Base-by-base conservation (phyloP, 2,329 filamentous ascomycete genomes). In the Penicillium paneum region DNA sequence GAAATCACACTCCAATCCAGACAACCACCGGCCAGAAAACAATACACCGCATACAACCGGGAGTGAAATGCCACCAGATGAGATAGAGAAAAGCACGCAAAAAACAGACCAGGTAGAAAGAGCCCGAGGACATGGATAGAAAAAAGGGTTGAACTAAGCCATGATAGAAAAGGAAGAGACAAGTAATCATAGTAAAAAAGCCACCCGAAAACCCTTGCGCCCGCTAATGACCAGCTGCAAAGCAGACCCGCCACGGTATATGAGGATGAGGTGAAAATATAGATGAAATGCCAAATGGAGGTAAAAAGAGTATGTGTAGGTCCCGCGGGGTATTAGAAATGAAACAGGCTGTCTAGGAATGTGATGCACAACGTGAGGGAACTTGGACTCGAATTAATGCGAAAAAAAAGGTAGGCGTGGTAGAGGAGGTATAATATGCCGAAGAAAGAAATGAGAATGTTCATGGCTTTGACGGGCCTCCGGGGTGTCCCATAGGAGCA, bases 141-240 rank as follows among this genome's bases (percentile, higher is more conserved):
- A 29, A 54, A 55, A 52, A 28, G 48, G n/a, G 29, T 50, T 24
- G 42, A 13, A 38, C 19, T 52, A 60, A 55, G 56, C 57, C 56
- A 63, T 58, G 55, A 58, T 43, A 58, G 32, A 54, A 62, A 54
- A 51, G 59, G 53, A 50, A 38, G 38, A 32, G 26, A 38, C 39
- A 31, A 50, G 15, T 32, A 54, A 43, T 13, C 26, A 50, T 44
- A 50, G 39, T 55, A 53, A 64, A 67, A 67, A 60, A 68, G 65
- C 69, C 69, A 64, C 67, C 67, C 66, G 60, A 64, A 60, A 66
- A 56, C 59, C 65, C 65, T 66, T 69, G 68, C 69, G 69, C 70
- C 70, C 68, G 68, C 69, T 72, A 68, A 71, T 71, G 67, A 69
- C 61, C 61, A 69, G 65, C 67, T 67, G 62, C 65, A 58, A 65